Base-by-base conservation (phyloP, 345 rosid species). In the Pistacia atlantica region DNA sequence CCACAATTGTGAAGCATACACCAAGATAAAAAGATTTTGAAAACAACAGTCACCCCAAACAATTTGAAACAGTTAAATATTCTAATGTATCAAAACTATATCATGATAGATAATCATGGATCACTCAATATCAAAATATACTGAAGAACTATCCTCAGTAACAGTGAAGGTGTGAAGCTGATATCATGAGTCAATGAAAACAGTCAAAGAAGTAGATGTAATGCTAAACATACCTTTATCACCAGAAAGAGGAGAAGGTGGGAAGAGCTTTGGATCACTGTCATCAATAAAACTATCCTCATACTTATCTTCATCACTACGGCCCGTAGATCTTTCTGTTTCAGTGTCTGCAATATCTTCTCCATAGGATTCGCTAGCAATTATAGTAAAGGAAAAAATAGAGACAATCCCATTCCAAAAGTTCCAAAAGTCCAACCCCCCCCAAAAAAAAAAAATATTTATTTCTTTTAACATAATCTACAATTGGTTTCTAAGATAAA, bases 221-320 rank as follows among this genome's bases (percentile, higher is more conserved):
- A 55, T 55, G n/a, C n/a, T 13, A 75, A 57, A 17, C 62, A 59
- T 83, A 91, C 97, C 79, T 78, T 54, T 80, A 73, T 66, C 85
- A 75, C 57, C 73, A 49, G 82, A 84, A 69, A 69, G 64, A 18
- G 83, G 81, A 61, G 89, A 82, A 75, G 85, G 61, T 4, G 83
- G 59, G 16, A 48, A 25, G 35, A 38, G 63, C 52, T 69, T 61
- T 0, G 75, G 83, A 55, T 91, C 90, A 42, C 73, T 84, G 28
- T 90, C 98, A 73, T 92, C 75, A 7, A 94, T 92, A 78, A 94
- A 94, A 76, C 97, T 94, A 78, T 83, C 93, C 2, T 82, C 90
- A 72, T 87, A 89, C 8, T 87, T 86, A 65, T 88, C 95, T 61
- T 89, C 92, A 73, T 79, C 86, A 1, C 76, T 74, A 52, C 38